Evolutionary conservation across 2,329 filamentous ascomycete species (phyloP), one percentile per base, ranked within the genome.

Genomic region (Penicillium sp.): DNA sequence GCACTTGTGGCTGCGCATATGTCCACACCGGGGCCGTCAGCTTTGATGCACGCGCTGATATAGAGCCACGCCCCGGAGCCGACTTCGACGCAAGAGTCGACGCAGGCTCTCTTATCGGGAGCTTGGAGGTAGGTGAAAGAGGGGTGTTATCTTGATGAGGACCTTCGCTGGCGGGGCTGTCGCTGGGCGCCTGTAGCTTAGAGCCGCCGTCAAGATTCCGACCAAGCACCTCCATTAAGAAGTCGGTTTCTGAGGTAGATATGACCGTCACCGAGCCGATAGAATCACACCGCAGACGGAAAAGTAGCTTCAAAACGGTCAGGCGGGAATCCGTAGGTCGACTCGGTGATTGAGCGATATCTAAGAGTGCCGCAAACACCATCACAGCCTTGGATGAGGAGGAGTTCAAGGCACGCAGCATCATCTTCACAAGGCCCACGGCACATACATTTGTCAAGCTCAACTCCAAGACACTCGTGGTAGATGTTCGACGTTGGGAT

Each of bases 221-320:
- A 58, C 83, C 86, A 9, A 95, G 73, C 6, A 85, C 79, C 13
- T 82, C 79, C 25, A 90, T 88, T 19, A 95, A 75, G 45, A 82
- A 82, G 56, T 86, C 82, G 25, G 83, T 86, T 64, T 95, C 89
- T 1, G 86, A 82, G 27, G 82, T 80, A 29, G 80, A 72, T 7
- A 83, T 83, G 45, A 95, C 75, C 50, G 86, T 89, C 3, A 96
- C 79, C 37, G 84, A 80, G 57, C 91, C 82, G 9, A 86, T 82
- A 65, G 87, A 89, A 68, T 95, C 89, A 18, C 89, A 89, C 50
- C 91, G 82, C 27, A 96, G 74, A 36, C 91, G 83, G 65, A 95
- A 92, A 2, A 96, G 74, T 36, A 92, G 72, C 61, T 88, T 89
- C 76, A 91, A 81, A 2, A 86, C 84, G 11, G 83, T 84, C 22